Evolutionary conservation across 306 rosid genomes (phyloP).

Genomic region (Trichosanthes cucumerina): DNA sequence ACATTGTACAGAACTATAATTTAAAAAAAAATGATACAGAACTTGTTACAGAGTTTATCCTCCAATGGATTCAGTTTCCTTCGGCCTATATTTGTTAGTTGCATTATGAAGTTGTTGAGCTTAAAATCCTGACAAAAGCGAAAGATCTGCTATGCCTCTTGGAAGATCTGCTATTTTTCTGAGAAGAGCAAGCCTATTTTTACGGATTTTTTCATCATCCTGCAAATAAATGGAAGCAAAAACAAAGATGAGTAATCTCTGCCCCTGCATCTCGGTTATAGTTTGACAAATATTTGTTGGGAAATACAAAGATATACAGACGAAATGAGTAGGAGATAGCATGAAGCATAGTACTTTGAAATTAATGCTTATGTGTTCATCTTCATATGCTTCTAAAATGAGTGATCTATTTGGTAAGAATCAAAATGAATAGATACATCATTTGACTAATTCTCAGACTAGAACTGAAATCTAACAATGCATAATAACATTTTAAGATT

Average conservation of each 20-base stretch:
- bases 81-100: background rate
- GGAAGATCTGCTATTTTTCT: conserved; percentile 82
- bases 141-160: conserved; percentile 72
- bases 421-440: background rate
- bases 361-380: background rate
- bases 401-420: background rate
- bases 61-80: background rate
- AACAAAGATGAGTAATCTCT: background rate
- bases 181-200: conserved; percentile 67
- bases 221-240: background rate
- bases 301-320: background rate
- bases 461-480: background rate
- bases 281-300: background rate
- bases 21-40: background rate
- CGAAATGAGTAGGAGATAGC: background rate
- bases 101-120: background rate
- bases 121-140: conserved; percentile 72
- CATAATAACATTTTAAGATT: background rate
- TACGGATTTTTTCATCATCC: conserved; percentile 72
- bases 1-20: background rate
- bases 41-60: background rate
- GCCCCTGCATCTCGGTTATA: background rate
- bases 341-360: background rate
- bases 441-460: background rate
- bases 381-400: background rate